Evolutionary conservation across 192 early-diverging fungal genomes (phyloP).

Genomic region (Coemansia sp.): DNA sequence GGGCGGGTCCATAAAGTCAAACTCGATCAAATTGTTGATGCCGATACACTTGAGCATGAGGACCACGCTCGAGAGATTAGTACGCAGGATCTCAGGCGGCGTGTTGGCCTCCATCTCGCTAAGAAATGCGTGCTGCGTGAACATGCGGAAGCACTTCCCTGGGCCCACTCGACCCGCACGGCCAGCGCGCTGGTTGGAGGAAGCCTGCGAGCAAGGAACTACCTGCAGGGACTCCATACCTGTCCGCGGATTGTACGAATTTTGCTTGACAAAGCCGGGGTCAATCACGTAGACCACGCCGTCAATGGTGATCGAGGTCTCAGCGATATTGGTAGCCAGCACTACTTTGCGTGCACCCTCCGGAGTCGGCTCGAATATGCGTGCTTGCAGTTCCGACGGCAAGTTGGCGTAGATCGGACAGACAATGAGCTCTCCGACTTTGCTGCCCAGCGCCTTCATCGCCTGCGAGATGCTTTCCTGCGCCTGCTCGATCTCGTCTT

Average conservation of each 20-base stretch:
- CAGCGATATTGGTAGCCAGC: constrained; percentile 98
- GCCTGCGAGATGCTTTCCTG: constrained; percentile 80
- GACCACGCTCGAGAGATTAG: constrained; percentile 90
- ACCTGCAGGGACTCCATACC: constrained; percentile 98
- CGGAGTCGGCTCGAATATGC: constrained; percentile 97
- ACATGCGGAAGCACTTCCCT: constrained; percentile 96
- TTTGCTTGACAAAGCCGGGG: constrained; percentile 97
- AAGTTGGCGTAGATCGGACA: constrained; percentile 97
- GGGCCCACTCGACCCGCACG: constrained; percentile 96
- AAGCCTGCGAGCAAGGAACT: constrained; percentile 92
- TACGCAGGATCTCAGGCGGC: constrained; percentile 95
- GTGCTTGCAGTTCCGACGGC: constrained; percentile 93
- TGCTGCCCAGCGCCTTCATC: constrained; percentile 79
- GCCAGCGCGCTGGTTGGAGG: constrained; percentile 92
- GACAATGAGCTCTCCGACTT: constrained; percentile 88
- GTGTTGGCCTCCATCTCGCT: constrained; percentile 97
- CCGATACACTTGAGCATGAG: constrained; percentile 93
- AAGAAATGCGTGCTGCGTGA: constrained; percentile 87
- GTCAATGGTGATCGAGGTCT: constrained; percentile 97
- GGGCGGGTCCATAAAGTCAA: constrained; percentile 99
- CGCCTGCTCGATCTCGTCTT: constrained; percentile 97
- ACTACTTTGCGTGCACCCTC: constrained; percentile 93
- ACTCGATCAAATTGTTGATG: constrained; percentile 95
- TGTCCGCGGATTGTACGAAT: constrained; percentile 89
- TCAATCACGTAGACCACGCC: constrained; percentile 98